Evolutionary conservation across 768 basidiomycete species (phyloP).

Genomic region (Amanita rubescens): DNA sequence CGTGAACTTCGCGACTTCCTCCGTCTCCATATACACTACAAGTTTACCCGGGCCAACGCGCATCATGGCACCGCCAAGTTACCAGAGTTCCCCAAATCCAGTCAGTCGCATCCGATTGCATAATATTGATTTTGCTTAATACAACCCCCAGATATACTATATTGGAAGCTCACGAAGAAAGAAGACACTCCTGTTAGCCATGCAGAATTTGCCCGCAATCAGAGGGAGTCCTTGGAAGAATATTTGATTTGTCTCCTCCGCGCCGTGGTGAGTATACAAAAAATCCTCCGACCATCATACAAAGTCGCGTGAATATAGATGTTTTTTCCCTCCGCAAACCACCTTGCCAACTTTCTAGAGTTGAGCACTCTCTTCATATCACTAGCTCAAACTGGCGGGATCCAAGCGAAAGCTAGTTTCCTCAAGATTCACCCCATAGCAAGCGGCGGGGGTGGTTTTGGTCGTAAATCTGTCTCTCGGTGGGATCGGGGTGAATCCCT

Average conservation of each 20-base stretch:
- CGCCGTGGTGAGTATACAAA: conserved; percentile 59
- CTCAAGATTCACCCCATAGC: conserved; percentile 51
- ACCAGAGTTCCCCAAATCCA: conserved; percentile 88
- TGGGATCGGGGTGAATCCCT: conserved; percentile 54
- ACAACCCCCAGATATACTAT: conserved; percentile 60
- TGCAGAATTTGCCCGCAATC: conserved; percentile 72
- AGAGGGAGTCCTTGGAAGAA: conserved; percentile 77
- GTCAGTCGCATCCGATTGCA: conserved; percentile 26
- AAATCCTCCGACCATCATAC: neutral
- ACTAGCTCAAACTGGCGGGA: conserved; percentile 73
- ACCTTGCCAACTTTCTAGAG: conserved; percentile 86
- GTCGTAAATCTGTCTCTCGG: conserved; percentile 58
- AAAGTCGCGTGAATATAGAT: conserved; percentile 45
- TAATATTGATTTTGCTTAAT: conserved; percentile 1
- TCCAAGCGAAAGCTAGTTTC: conserved; percentile 88
- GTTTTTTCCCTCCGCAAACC: conserved; percentile 91
- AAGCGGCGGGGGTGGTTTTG: conserved; percentile 48
- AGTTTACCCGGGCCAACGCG: conserved; percentile 76
- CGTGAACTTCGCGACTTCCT: conserved; percentile 90
- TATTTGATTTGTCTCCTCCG: conserved; percentile 86
- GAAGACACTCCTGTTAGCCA: conserved; percentile 46
- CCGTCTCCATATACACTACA: conserved; percentile 84
- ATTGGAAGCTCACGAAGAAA: conserved; percentile 78
- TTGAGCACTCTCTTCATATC: conserved; percentile 81
- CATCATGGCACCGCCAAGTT: conserved; percentile 69